phyloP scores from a whole-genome alignment of 805 yeast species.

The Danielia oregonensis region DNA sequence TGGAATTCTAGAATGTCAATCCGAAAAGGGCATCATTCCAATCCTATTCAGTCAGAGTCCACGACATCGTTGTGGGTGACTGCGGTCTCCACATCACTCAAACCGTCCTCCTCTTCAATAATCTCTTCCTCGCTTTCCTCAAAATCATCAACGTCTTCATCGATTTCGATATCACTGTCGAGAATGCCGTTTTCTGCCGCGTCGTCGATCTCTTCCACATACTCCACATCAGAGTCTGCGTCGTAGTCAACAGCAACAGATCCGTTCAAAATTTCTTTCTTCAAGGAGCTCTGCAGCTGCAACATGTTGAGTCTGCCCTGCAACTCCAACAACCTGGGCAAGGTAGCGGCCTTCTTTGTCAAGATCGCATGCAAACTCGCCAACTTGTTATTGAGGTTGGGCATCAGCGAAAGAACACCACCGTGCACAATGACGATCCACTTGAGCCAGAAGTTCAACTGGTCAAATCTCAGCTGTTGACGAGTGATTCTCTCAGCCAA shows the following conservation, averaged over 20 bases:
- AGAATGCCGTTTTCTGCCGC: slow-evolving; percentile 24
- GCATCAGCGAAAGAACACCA: slow-evolving; percentile 43
- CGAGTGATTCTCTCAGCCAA: slow-evolving; percentile 50
- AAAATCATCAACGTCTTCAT: slow-evolving; percentile 5
- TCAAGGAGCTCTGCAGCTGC: slow-evolving; percentile 40
- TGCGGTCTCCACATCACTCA: slow-evolving; percentile 17
- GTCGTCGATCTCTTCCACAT: slow-evolving; percentile 64
- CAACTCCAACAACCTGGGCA: slow-evolving; percentile 49
- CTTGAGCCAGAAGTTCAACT: slow-evolving; percentile 51
- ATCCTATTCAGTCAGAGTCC: slow-evolving; percentile 8
- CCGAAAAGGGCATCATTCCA: too few species aligned
- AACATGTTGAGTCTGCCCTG: slow-evolving; percentile 48
- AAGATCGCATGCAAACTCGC: slow-evolving; percentile 46
- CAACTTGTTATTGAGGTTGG: slow-evolving; percentile 40
- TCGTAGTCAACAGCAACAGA: slow-evolving; percentile 23
- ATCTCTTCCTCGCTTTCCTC: slow-evolving; percentile 8
- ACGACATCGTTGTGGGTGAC: slow-evolving; percentile 14
- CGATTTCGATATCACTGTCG: slow-evolving; percentile 10
- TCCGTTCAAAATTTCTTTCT: slow-evolving; percentile 33
- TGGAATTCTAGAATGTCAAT: too few species aligned
- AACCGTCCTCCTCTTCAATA: slow-evolving; percentile 13
- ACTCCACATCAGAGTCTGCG: slow-evolving; percentile 57
- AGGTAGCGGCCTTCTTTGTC: slow-evolving; percentile 44
- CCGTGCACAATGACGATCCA: slow-evolving; percentile 57
- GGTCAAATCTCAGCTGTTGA: slow-evolving; percentile 48